These are phyloP conservation scores for Xylaria polymorpha DNA, from an alignment of 2,329 filamentous ascomycete species.

Conservation along the genomic window DNA sequence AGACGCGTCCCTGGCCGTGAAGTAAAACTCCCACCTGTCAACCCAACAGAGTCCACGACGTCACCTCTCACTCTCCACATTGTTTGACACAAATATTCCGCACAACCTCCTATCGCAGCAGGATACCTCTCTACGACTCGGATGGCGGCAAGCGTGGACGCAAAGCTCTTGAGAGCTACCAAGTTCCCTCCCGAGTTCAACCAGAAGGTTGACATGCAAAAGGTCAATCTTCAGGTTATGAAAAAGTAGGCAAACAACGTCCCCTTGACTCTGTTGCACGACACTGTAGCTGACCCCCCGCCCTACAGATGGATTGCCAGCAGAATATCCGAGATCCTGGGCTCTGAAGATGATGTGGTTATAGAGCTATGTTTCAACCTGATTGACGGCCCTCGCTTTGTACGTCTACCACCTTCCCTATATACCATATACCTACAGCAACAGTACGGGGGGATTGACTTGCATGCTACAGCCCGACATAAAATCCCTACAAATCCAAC, in stretches of 20 bases:
- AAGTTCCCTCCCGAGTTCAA: constrained; percentile 95
- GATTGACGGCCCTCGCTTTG: constrained; percentile 40
- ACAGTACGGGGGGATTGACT: constrained; percentile 16
- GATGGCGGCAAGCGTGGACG: constrained; percentile 88
- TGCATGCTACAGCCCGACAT: constrained; percentile 79
- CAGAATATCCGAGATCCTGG: constrained; percentile 86
- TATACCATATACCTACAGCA: neutral
- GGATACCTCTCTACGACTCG: neutral
- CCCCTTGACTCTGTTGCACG: constrained; percentile 5
- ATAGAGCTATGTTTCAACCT: constrained; percentile 77
- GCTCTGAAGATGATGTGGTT: constrained; percentile 95
- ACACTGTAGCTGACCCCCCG: constrained; percentile 33
- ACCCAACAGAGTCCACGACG: constrained; percentile 36
- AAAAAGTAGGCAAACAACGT: constrained; percentile 77
- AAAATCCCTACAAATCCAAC: constrained; percentile 92
- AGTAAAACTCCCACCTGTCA: constrained; percentile 26
- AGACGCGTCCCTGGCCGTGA: constrained; percentile 27
- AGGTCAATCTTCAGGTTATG: constrained; percentile 97
- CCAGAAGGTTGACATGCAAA: constrained; percentile 95
- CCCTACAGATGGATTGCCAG: constrained; percentile 86
- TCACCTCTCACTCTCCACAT: constrained; percentile 37
- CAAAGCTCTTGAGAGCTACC: constrained; percentile 88
- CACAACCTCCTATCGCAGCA: constrained; percentile 2
- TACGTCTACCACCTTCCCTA: constrained; percentile 21
- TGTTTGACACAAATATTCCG: neutral